Evolutionary conservation across 108 stramenopile species (phyloP), one percentile per base, ranked within the genome.

Genomic region (Cyclotella choctawhatcheeana): DNA sequence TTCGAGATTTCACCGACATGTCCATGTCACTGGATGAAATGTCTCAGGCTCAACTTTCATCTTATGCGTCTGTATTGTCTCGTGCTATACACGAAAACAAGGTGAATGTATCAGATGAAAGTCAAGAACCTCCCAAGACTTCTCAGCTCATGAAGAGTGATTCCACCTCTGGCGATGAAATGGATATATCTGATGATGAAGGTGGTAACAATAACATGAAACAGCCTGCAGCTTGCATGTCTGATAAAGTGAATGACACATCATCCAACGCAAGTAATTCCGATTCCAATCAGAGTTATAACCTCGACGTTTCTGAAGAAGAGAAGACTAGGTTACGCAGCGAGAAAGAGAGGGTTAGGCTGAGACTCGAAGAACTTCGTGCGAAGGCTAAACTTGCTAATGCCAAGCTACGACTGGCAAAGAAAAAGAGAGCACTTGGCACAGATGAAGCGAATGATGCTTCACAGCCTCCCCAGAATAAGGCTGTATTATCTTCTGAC

Each of bases 171-270:
- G 30, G 59, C 14, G 69, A 58, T 18, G 78, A 79, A 51, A 79
- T 72, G 78, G 78, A 72, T 12, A 79, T 79, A 21, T 79, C 78
- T 5, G 78, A 79, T 3, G 76, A 69, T 6, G 76, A 69, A n/a
- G n/a, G n/a, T n/a, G n/a, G n/a, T n/a, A n/a, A n/a, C n/a, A n/a
- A n/a, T n/a, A n/a, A n/a, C n/a, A n/a, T n/a, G n/a, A n/a, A n/a
- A n/a, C n/a, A 60, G 59, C 21, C 2, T 18, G 37, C 35, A 37
- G 1, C 21, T 40, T 6, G 7, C 4, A 60, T 10, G 21, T 20
- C n/a, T 58, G 24, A 32, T 12, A 27, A 58, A 31, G 24, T 12
- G 5, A 25, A 24, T 2, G 34, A 54, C 30, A 61, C n/a, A 37
- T 31, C 66, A 20, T 44, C 66, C 5, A 40, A 56, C 32, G 58